A percentile compares a stretch with the other conserved stretches of the same genome.
These are phyloP conservation scores for Dryas octopetala DNA, from an alignment of 306 rosid genomes.

Conservation along the genomic window DNA sequence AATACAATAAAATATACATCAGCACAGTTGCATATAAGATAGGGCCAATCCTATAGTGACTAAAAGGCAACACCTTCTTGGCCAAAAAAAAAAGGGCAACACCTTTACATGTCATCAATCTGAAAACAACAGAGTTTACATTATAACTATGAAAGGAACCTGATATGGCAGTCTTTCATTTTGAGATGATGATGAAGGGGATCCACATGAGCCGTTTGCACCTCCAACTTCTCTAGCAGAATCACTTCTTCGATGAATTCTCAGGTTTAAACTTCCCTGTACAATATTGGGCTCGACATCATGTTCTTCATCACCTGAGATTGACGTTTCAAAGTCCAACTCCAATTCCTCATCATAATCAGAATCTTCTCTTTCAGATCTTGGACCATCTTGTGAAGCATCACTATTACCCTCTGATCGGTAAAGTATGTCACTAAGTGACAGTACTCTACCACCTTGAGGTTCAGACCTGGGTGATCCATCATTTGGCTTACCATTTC, in stretches of 20 bases:
- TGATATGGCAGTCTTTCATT: conserved; percentile 53
- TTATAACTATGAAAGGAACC: conserved; percentile 40
- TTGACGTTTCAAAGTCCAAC: conserved; percentile 82
- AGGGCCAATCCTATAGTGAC: not conserved
- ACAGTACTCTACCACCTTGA: conserved; percentile 64
- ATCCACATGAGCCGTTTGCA: conserved; percentile 64
- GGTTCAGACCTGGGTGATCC: conserved; percentile 60
- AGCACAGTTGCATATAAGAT: not conserved
- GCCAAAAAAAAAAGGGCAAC: no score
- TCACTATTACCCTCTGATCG: conserved; percentile 82
- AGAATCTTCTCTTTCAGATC: conserved; percentile 93
- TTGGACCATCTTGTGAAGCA: conserved; percentile 78
- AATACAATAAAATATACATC: not conserved
- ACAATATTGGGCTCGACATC: conserved; percentile 73
- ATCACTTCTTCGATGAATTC: conserved; percentile 76
- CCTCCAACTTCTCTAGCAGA: conserved; percentile 57
- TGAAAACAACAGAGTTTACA: not conserved
- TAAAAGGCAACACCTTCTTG: not conserved
- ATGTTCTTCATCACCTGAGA: conserved; percentile 81
- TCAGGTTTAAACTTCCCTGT: conserved; percentile 84
- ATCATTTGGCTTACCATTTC: conserved; percentile 52
- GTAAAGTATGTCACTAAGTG: conserved; percentile 82
- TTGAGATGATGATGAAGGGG: conserved; percentile 77
- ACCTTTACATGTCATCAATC: not conserved
- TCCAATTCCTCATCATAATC: conserved; percentile 93